These are phyloP conservation scores for Brassica carinata DNA, from an alignment of 345 rosid genomes.

Conservation along the genomic window DNA sequence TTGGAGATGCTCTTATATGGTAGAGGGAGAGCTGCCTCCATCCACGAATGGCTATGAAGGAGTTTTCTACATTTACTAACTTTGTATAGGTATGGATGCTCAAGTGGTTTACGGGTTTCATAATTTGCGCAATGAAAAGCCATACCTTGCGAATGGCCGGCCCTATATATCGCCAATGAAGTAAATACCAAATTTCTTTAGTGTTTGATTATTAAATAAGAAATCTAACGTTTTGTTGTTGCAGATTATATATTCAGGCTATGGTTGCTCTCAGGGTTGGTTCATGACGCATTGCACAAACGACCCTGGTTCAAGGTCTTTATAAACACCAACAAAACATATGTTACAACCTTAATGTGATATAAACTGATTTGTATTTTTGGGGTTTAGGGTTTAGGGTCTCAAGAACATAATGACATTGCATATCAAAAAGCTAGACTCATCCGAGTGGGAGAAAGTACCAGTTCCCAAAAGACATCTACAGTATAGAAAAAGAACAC, in stretches of 20 bases:
- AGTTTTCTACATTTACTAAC: constrained; percentile 92
- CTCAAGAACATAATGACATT: constrained; percentile 84
- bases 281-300: constrained; percentile 88
- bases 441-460: constrained; percentile 88
- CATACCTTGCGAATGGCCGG: constrained; percentile 97
- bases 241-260: constrained; percentile 91
- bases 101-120: constrained; percentile 98
- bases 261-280: constrained; percentile 97
- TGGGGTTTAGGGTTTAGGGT: constrained; percentile 64
- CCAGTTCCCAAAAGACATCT: constrained; percentile 76
- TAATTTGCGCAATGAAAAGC: constrained; percentile 89
- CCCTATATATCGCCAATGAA: constrained; percentile 94
- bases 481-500: too few species aligned
- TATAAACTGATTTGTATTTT: constrained; percentile 10
- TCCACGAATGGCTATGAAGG: constrained; percentile 64
- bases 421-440: constrained; percentile 72
- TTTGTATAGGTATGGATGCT: constrained; percentile 99
- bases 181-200: constrained; percentile 35
- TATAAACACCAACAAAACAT: constrained; percentile 29
- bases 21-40: constrained; percentile 67
- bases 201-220: neutral
- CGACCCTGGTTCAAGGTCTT: constrained; percentile 82
- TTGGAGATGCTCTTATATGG: too few species aligned
- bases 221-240: constrained; percentile 6
- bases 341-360: constrained; percentile 4